Evolutionary conservation across 2,329 filamentous ascomycete species (phyloP).

Genomic region (Verticillium nonalfalfae): DNA sequence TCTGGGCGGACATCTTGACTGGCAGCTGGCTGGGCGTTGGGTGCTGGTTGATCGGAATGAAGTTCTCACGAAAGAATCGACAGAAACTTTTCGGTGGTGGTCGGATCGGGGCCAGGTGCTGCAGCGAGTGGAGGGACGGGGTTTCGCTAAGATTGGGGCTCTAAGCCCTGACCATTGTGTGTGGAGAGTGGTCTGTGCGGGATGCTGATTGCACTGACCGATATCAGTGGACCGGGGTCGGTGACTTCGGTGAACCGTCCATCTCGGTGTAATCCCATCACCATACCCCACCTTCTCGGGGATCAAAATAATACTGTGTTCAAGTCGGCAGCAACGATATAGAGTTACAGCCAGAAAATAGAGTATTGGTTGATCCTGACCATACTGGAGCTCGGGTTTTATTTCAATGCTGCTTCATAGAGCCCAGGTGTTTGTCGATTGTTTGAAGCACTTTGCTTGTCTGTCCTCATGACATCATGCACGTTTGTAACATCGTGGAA

Average conservation of each 20-base stretch:
- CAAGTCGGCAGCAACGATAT: background rate
- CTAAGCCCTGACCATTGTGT: constrained; percentile 11
- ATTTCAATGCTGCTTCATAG: too few species aligned
- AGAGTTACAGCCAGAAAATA: background rate
- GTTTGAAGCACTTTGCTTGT: background rate
- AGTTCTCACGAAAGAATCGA: background rate
- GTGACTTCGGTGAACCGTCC: background rate
- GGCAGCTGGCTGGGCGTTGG: constrained; percentile 19
- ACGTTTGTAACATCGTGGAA: background rate
- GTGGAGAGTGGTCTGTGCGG: background rate
- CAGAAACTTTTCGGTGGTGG: background rate
- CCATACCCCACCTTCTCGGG: background rate
- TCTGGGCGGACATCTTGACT: constrained; percentile 67
- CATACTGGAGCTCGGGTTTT: background rate
- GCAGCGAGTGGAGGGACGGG: background rate
- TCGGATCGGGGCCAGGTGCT: background rate
- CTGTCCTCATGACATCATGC: background rate
- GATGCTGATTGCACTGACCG: background rate
- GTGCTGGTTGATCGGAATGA: constrained; percentile 11
- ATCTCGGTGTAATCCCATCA: too few species aligned
- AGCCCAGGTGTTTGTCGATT: too few species aligned
- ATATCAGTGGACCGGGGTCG: background rate
- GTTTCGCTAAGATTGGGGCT: constrained; percentile 14
- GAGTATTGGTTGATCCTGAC: background rate
- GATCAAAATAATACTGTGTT: background rate